phyloP scores from a whole-genome alignment of 192 early-diverging fungal genomes.

The Umbelopsis ramanniana region DNA sequence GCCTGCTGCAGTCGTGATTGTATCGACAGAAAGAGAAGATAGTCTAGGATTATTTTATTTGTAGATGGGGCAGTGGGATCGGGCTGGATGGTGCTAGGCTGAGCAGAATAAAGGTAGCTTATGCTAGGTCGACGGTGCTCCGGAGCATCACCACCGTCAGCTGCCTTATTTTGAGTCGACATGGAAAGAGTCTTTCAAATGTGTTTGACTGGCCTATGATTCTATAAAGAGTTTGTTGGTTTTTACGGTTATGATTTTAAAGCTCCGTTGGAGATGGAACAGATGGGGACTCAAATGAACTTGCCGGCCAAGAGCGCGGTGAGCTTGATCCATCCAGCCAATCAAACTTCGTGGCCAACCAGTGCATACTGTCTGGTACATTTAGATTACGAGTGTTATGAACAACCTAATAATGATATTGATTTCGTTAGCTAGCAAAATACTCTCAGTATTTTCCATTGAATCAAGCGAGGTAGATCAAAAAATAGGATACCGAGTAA shows the following conservation, averaged over 20 bases:
- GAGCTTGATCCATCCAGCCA: not conserved
- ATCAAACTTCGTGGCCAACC: not conserved
- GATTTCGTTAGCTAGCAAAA: no score
- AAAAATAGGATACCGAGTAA: no score
- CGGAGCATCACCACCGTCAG: not conserved
- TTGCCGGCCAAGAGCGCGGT: not conserved
- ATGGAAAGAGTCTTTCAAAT: not conserved
- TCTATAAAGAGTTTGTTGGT: not conserved
- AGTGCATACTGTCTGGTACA: not conserved
- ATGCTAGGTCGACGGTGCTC: constrained; percentile 21
- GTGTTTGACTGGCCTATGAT: not conserved
- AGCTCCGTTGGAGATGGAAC: not conserved
- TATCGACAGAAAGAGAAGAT: constrained; percentile 57
- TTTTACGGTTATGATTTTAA: not conserved
- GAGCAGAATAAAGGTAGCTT: constrained; percentile 4
- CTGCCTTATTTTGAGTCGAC: constrained; percentile 8
- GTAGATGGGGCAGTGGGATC: constrained; percentile 45
- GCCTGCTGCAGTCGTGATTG: constrained; percentile 58
- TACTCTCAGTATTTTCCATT: not conserved
- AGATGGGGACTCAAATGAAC: not conserved
- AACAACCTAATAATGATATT: no score
- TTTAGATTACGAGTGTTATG: no score
- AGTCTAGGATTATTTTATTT: constrained; percentile 58
- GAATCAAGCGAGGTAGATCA: not conserved
- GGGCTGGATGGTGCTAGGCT: constrained; percentile 27